Evolutionary conservation across 1,284 basidiomycete genomes (phyloP).

Genomic region (Cutaneotrichosporon cutaneum): DNA sequence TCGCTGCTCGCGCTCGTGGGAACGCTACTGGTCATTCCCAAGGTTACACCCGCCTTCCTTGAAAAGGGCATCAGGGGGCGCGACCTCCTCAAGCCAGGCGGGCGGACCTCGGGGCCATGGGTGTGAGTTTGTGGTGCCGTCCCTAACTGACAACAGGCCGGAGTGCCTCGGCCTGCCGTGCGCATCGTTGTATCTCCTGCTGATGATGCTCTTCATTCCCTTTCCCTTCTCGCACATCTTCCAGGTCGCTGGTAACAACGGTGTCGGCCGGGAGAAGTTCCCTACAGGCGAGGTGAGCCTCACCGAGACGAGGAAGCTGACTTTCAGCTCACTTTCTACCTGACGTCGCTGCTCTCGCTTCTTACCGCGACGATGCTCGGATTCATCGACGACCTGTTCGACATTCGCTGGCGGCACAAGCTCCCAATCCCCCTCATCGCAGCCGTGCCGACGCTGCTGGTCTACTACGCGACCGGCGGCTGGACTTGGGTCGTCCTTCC

Average conservation of each 20-base stretch:
- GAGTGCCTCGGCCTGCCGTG: constrained; percentile 90
- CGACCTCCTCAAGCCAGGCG: constrained; percentile 70
- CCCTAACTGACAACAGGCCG: constrained; percentile 60
- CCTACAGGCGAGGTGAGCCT: constrained; percentile 77
- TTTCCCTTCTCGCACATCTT: constrained; percentile 80
- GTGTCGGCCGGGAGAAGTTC: constrained; percentile 59
- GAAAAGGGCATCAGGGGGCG: constrained; percentile 73
- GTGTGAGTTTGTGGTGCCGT: constrained; percentile 60
- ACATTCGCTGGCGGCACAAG: constrained; percentile 98
- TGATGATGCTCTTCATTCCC: constrained; percentile 82
- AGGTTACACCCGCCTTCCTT: constrained; percentile 69
- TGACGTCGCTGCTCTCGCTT: constrained; percentile 86
- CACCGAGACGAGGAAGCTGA: constrained; percentile 9
- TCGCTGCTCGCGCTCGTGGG: constrained; percentile 73
- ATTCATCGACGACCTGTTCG: constrained; percentile 96
- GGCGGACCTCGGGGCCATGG: constrained; percentile 53
- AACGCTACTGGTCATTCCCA: constrained; percentile 70
- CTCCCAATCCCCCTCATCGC: constrained; percentile 95
- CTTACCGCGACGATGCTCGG: constrained; percentile 90
- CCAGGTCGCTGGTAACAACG: constrained; percentile 6
- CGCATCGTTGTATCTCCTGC: constrained; percentile 81
- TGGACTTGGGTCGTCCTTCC: constrained; percentile 94
- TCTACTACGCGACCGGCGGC: constrained; percentile 92
- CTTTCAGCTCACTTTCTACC: constrained; percentile 79
- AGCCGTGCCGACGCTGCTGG: constrained; percentile 88